Evolutionary conservation across 352 stramenopile genomes (phyloP).

Genomic region (Pythium brassicae): DNA sequence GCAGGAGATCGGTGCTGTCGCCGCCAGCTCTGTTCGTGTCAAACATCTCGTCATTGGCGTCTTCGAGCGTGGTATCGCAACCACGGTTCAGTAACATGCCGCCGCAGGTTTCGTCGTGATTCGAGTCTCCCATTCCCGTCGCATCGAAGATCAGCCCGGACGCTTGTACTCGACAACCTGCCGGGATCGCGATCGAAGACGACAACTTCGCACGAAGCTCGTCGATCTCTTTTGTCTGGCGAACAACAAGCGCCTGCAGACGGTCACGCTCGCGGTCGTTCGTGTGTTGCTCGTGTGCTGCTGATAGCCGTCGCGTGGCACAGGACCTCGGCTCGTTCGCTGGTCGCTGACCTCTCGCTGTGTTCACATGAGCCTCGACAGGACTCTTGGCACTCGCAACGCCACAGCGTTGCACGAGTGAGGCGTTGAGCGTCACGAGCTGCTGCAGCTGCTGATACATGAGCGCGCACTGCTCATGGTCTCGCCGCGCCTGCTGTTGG

Average conservation of each 20-base stretch:
- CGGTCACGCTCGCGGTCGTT: constrained; percentile 11
- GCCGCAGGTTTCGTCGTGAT: too few species aligned
- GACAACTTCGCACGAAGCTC: constrained; percentile 15
- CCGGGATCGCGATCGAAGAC: constrained; percentile 9
- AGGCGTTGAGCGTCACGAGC: constrained; percentile 32
- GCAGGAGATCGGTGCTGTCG: too few species aligned
- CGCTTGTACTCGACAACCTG: constrained; percentile 4
- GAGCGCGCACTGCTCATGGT: constrained; percentile 30
- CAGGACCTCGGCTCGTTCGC: too few species aligned
- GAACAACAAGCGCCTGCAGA: constrained; percentile 32
- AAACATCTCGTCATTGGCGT: too few species aligned
- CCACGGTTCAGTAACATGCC: too few species aligned
- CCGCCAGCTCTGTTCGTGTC: too few species aligned
- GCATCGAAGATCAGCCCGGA: constrained; percentile 13
- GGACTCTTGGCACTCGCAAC: neutral
- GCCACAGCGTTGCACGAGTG: constrained; percentile 5
- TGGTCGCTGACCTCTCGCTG: neutral
- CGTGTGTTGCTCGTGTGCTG: neutral
- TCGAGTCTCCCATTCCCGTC: too few species aligned
- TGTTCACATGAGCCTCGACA: neutral
- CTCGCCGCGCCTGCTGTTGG: constrained; percentile 19
- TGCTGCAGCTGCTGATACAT: constrained; percentile 49
- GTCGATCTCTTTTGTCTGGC: constrained; percentile 35
- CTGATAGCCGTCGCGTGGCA: neutral
- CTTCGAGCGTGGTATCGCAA: too few species aligned